Base-by-base conservation (phyloP, 208 protist genomes). In the Porcisia deanei region DNA sequence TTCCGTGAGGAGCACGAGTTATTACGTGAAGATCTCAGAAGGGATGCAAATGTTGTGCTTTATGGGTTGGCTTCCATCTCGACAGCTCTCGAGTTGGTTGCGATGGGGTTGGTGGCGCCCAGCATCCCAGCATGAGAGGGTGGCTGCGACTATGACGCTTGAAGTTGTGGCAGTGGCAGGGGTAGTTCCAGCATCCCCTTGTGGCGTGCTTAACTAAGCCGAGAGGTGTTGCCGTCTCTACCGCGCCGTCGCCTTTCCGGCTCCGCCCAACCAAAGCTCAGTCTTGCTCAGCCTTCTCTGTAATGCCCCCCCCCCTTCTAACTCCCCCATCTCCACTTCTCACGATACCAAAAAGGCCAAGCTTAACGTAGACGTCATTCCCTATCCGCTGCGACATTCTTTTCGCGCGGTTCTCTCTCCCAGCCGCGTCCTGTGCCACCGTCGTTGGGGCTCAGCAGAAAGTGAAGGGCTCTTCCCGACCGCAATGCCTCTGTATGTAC, bases 1-100 rank as follows among this genome's bases (percentile, higher is more conserved):
- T 78, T 95, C 61, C 71, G 91, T 53, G 54, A 83, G 25, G 76
- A 86, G 58, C 59, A 73, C n/a, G 77, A 52, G 53, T 95, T 83
- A 83, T 81, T 88, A 14, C 59, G 76, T 20, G 63, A 67, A 0
- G 47, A 85, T 6, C 53, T 72, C 18, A 41, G 82, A 41, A 59
- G 41, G 18, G 84, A 95, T 63, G 88, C 84, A 10, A 79, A 84
- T 7, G 70, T 73, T 30, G 88, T 91, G 66, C 76, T 86, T 41
- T 54, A 77, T 25, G 92, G 88, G 88, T 65, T 93, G 47, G 72
- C 57, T 8, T 73, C 78, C 43, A 59, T 77, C 39, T 59, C 55
- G 5, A 85, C 83, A 0, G 65, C 73, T 25, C 75, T 91, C 47
- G 87, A 91, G 20, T 72, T 18, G 58, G 25, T 41, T 4, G 12